Evolutionary conservation across 257 asterid genomes (phyloP).

Genomic region (Petrea volubilis): DNA sequence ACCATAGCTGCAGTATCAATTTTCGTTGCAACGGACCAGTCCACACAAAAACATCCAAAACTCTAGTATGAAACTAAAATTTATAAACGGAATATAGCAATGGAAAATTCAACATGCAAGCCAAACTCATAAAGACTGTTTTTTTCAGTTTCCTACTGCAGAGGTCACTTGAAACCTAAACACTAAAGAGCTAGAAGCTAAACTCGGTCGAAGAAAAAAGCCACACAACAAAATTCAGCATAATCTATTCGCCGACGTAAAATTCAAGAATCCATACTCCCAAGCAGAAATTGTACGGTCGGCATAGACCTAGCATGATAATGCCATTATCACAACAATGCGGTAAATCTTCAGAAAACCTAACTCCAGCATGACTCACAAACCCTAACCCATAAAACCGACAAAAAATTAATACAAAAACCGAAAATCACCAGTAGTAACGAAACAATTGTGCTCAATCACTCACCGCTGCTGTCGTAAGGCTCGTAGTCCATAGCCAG

Average conservation of each 20-base stretch:
- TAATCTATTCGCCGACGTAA: conserved; percentile 10
- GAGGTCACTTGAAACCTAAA: conserved; percentile 1
- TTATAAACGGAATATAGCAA: neutral
- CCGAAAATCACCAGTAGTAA: conserved; percentile 3
- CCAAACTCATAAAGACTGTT: conserved; percentile 4
- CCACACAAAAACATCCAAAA: conserved; percentile 9
- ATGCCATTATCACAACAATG: conserved; percentile 23
- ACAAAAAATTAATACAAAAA: neutral
- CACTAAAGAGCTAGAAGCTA: neutral
- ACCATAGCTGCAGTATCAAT: neutral
- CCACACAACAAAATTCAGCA: conserved; percentile 3
- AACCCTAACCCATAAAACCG: conserved; percentile 12
- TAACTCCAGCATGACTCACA: conserved; percentile 22
- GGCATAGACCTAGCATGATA: conserved; percentile 5
- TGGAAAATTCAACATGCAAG: neutral
- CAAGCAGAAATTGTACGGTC: conserved; percentile 12
- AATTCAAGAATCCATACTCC: conserved; percentile 4
- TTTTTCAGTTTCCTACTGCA: neutral
- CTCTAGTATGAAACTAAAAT: neutral
- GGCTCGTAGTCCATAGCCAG: conserved; percentile 86
- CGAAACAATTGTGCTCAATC: neutral
- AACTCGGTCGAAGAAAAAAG: neutral
- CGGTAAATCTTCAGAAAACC: conserved; percentile 27
- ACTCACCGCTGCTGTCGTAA: conserved; percentile 80
- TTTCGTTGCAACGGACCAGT: neutral